Conservation (phyloP, 306 rosid genomes). For the Mucuna pruriens region DNA sequence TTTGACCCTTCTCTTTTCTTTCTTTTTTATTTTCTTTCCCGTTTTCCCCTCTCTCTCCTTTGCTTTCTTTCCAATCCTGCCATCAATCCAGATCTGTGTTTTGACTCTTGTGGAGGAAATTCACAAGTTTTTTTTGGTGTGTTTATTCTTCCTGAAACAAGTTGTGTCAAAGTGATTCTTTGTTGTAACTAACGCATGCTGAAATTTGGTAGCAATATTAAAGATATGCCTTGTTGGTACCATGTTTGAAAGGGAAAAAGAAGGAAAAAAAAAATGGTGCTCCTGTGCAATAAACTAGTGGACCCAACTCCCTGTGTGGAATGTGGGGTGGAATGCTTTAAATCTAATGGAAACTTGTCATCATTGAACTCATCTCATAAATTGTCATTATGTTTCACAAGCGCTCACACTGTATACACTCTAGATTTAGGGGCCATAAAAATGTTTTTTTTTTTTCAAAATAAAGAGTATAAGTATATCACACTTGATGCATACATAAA, state of each 20-base stretch:
- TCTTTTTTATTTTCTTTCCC: background rate
- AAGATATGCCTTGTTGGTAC: conserved; percentile 1
- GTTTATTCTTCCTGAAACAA: background rate
- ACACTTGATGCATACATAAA: conserved; percentile 7
- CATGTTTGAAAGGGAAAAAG: conserved; percentile 22
- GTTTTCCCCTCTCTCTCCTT: background rate
- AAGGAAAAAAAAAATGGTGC: background rate
- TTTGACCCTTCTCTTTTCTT: conserved; percentile 29
- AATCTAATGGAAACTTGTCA: conserved; percentile 42
- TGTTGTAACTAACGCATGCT: background rate
- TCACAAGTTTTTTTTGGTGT: conserved; percentile 6
- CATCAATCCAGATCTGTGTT: background rate
- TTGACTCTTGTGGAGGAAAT: conserved; percentile 21
- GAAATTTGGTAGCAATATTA: conserved; percentile 20
- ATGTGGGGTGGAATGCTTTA: conserved; percentile 36
- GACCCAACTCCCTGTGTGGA: conserved; percentile 26
- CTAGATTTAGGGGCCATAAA: conserved; percentile 38
- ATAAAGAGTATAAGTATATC: background rate
- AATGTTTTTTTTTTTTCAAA: background rate
- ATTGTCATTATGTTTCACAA: conserved; percentile 44
- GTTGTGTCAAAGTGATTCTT: background rate
- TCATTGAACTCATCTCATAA: conserved; percentile 42
- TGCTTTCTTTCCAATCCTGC: conserved; percentile 10
- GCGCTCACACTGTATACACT: conserved; percentile 24
- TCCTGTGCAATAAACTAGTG: conserved; percentile 25